These are phyloP conservation scores for Verticillium tricorpus DNA, from an alignment of 2,329 filamentous ascomycete genomes.

Conservation along the genomic window DNA sequence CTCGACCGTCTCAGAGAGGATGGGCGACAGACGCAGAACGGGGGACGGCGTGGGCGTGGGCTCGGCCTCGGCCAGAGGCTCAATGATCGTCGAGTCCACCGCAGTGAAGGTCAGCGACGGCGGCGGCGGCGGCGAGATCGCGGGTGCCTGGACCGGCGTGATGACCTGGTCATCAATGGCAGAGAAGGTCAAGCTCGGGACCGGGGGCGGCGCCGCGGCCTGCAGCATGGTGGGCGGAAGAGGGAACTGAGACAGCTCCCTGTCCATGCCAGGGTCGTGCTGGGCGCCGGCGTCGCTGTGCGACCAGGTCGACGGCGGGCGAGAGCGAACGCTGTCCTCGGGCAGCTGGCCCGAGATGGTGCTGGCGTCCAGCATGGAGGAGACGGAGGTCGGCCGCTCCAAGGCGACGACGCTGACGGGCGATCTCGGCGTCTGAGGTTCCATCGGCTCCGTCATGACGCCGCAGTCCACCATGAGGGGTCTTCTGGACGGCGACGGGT, in stretches of 20 bases:
- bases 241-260: slow-evolving; percentile 50
- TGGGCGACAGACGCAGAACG: slow-evolving; percentile 21
- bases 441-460: slow-evolving; percentile 38
- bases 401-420: neutral
- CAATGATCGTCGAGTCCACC: slow-evolving; percentile 15
- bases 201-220: slow-evolving; percentile 21
- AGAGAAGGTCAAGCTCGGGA: slow-evolving; percentile 37
- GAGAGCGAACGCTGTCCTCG: slow-evolving; percentile 17
- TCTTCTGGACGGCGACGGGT: slow-evolving; percentile 6
- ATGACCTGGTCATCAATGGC: slow-evolving; percentile 38
- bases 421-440: neutral
- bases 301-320: slow-evolving; percentile 42
- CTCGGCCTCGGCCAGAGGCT: slow-evolving; percentile 25
- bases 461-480: slow-evolving; percentile 35
- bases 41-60: slow-evolving; percentile 8
- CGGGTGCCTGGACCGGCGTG: slow-evolving; percentile 35
- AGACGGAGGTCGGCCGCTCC: slow-evolving; percentile 34
- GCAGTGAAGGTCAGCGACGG: slow-evolving; percentile 25
- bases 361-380: slow-evolving; percentile 29
- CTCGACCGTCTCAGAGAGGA: slow-evolving; percentile 26
- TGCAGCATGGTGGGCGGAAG: slow-evolving; percentile 42
- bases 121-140: slow-evolving; percentile 22
- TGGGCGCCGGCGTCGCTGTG: slow-evolving; percentile 52
- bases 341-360: slow-evolving; percentile 11
- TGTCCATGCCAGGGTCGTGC: slow-evolving; percentile 44